Evolutionary conservation across 2,329 filamentous ascomycete genomes (phyloP).

Genomic region (Diplodia sapinea): DNA sequence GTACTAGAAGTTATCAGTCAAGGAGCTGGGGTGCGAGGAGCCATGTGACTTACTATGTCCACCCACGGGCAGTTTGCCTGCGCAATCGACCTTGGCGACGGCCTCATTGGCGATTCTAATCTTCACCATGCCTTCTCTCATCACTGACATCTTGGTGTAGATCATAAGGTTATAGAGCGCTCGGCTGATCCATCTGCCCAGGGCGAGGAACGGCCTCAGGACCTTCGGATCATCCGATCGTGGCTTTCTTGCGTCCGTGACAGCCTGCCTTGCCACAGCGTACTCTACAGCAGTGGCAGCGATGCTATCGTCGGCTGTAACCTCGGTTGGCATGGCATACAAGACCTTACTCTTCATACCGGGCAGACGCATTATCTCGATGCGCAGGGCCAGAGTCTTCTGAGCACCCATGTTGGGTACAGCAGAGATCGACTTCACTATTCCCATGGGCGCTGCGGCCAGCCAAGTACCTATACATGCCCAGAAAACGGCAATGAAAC

Average conservation of each 20-base stretch:
- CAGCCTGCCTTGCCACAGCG: neutral
- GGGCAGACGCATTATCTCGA: constrained; percentile 22
- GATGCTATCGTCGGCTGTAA: constrained; percentile 20
- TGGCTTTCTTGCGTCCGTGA: constrained; percentile 13
- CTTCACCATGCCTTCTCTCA: constrained; percentile 23
- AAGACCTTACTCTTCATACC: constrained; percentile 11
- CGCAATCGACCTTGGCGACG: constrained; percentile 14
- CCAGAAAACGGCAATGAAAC: constrained; percentile 27
- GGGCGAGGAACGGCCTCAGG: neutral
- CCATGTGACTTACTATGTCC: constrained; percentile 3
- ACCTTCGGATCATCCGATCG: constrained; percentile 7
- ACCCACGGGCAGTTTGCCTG: neutral
- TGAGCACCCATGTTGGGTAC: constrained; percentile 17
- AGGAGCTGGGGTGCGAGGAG: neutral
- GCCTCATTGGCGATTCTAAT: neutral
- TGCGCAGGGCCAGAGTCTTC: constrained; percentile 9
- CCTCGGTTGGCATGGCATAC: constrained; percentile 1
- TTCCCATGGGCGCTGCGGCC: constrained; percentile 3
- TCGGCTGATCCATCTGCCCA: constrained; percentile 13
- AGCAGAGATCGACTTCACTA: constrained; percentile 24
- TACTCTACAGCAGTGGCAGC: constrained; percentile 6
- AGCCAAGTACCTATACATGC: constrained; percentile 24
- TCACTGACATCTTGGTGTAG: constrained; percentile 22
- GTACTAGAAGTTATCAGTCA: constrained; percentile 1
- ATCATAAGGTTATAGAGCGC: constrained; percentile 15